Percentiles rank a stretch among this genome's conserved stretches.
Conservation (phyloP, 75 land plant species). For the Azolla pinnata region DNA sequence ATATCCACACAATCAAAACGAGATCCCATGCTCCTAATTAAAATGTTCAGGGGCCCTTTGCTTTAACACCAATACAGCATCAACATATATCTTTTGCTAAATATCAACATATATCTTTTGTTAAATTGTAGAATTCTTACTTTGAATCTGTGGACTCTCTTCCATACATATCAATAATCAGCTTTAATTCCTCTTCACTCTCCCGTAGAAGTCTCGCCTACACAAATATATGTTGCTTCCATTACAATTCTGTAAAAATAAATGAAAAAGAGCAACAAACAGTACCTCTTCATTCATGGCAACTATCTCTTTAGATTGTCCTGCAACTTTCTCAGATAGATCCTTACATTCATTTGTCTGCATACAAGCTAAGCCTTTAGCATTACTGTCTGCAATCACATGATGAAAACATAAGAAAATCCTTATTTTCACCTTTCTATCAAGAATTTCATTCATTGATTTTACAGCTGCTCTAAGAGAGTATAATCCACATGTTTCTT, state of each 20-base stretch:
- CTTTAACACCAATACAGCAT: too few species aligned
- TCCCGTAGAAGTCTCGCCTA: slow-evolving; percentile 65
- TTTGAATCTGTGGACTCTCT: slow-evolving; percentile 57
- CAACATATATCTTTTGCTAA: background rate
- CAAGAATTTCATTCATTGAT: slow-evolving; percentile 32
- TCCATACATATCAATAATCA: slow-evolving; percentile 78
- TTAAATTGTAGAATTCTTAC: slow-evolving; percentile 16
- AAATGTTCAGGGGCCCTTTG: too few species aligned
- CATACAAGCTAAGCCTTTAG: background rate
- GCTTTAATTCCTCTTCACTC: slow-evolving; percentile 64
- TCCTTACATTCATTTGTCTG: slow-evolving; percentile 48
- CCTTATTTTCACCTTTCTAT: slow-evolving; percentile 37
- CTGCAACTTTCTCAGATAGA: slow-evolving; percentile 42
- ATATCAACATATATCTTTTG: background rate
- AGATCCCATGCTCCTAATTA: too few species aligned
- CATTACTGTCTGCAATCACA: background rate
- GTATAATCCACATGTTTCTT: slow-evolving; percentile 52
- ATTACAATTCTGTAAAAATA: background rate
- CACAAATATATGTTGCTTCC: background rate
- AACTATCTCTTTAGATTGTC: slow-evolving; percentile 47
- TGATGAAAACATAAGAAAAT: background rate
- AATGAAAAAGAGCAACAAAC: background rate
- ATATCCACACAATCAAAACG: too few species aligned
- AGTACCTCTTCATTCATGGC: slow-evolving; percentile 45
- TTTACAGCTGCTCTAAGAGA: slow-evolving; percentile 55